Conservation (phyloP, 2,329 filamentous ascomycete species). For the Colletotrichum nymphaeae region DNA sequence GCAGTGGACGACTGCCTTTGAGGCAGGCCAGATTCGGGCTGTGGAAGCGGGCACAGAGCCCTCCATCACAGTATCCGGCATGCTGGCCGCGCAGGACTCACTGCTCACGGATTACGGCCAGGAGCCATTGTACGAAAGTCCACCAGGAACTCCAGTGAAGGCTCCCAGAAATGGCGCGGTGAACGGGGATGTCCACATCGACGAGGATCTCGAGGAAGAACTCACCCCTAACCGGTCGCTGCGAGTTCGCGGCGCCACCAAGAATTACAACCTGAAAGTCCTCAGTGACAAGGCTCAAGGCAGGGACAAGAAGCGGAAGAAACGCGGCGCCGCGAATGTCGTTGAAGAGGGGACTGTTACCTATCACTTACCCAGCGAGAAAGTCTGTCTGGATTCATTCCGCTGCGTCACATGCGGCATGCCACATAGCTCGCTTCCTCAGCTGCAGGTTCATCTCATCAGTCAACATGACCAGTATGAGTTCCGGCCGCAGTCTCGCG, state of each 20-base stretch:
- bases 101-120: slow-evolving; percentile 32
- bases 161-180: slow-evolving; percentile 30
- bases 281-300: slow-evolving; percentile 69
- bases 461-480: slow-evolving; percentile 57
- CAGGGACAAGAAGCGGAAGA: slow-evolving; percentile 59
- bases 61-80: slow-evolving; percentile 56
- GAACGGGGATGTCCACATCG: slow-evolving; percentile 47
- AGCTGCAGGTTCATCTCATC: slow-evolving; percentile 61
- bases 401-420: slow-evolving; percentile 64
- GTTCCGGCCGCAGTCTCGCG: slow-evolving; percentile 51
- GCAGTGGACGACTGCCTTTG: slow-evolving; percentile 56
- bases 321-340: slow-evolving; percentile 40
- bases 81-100: slow-evolving; percentile 22
- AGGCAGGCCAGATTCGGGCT: slow-evolving; percentile 42
- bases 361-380: slow-evolving; percentile 57
- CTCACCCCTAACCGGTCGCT: slow-evolving; percentile 64
- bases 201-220: slow-evolving; percentile 59
- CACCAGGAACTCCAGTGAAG: slow-evolving; percentile 18
- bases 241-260: slow-evolving; percentile 57
- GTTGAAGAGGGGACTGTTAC: slow-evolving; percentile 56
- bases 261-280: slow-evolving; percentile 70
- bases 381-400: slow-evolving; percentile 60
- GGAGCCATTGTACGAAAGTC: slow-evolving; percentile 37
- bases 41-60: slow-evolving; percentile 56
- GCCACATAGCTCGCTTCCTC: slow-evolving; percentile 57